Percentiles rank a stretch among this genome's conserved stretches.
phyloP scores from a whole-genome alignment of 176 grass and related monocot species.

The Lolium rigidum region DNA sequence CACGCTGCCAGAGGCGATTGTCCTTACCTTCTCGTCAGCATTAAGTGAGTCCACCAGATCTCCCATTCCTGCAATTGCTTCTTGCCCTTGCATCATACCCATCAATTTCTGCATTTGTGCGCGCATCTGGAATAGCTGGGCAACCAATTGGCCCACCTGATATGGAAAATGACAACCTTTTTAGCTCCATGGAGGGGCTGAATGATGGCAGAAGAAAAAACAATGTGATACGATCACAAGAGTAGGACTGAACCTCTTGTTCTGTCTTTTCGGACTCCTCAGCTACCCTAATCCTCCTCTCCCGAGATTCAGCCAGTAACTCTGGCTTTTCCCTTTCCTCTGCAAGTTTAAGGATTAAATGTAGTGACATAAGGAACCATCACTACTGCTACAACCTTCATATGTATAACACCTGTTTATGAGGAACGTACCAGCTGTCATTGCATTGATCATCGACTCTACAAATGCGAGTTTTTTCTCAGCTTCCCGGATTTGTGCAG shows the following conservation, averaged over 20 bases:
- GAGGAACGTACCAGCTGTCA: conserved; percentile 67
- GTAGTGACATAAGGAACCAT: background rate
- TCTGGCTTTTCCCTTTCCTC: conserved; percentile 87
- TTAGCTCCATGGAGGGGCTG: background rate
- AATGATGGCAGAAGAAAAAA: conserved; percentile 4
- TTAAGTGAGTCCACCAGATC: conserved; percentile 57
- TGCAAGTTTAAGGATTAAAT: conserved; percentile 37
- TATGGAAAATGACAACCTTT: conserved; percentile 8
- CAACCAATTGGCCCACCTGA: conserved; percentile 92
- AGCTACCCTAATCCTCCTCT: conserved; percentile 54
- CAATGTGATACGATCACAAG: background rate
- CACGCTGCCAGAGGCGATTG: background rate
- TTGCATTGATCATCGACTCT: conserved; percentile 95
- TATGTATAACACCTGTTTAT: background rate
- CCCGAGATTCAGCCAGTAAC: conserved; percentile 76
- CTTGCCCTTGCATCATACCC: conserved; percentile 57
- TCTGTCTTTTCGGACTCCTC: conserved; percentile 39
- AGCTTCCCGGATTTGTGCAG: conserved; percentile 94
- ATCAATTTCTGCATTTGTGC: conserved; percentile 71
- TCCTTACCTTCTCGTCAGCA: conserved; percentile 49
- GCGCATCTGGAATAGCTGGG: conserved; percentile 91
- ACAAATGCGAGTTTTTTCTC: conserved; percentile 86
- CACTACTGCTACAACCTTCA: background rate
- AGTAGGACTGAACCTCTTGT: conserved; percentile 35
- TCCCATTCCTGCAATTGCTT: conserved; percentile 53